Base-by-base conservation (phyloP, 352 stramenopile genomes). In the Globisporangium orthogonon region DNA sequence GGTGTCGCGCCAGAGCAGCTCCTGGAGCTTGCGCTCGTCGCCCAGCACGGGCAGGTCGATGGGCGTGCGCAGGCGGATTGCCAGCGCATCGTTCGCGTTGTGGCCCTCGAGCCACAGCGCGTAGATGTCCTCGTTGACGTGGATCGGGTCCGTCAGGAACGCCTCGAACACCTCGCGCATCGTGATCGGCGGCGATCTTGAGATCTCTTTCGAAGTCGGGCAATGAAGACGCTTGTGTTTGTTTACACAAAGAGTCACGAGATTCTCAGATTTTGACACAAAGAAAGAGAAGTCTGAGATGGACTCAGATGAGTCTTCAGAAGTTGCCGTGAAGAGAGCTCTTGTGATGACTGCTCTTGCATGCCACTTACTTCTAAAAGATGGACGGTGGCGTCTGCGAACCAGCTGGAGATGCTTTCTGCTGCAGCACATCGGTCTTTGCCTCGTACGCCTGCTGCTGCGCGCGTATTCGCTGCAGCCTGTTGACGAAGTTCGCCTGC, bases 91-190 rank as follows among this genome's bases (percentile, higher is more conserved):
- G 0, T 63, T 73, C 13, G 73, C 70, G 54, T 89, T 89, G 57
- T 79, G 76, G 0, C 82, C 82, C 46, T 88, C 76, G n/a, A 91
- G 72, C 82, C 82, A 91, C 18, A 89, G 75, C 56, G 73, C 73
- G 58, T 84, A 91, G 2, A 91, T 77, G 50, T 88, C 76, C 63
- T 91, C 82, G 29, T 86, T 84, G 44, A 91, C 76, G 51, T 76
- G 77, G 62, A 91, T 84, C 52, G 82, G 82, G 50, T 91, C 82
- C 45, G 82, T 91, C 53, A 91, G 52, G 62, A 91, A 91, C 51
- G 82, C 77, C 63, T 89, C 82, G 58, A 89, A 91, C 60, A 91
- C 78, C 63, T 89, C 78, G 14, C 82, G 78, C 78, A 89, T 89
- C 49, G 73, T 65, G 3, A 23, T 23, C 23, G 23, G 6, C 55